phyloP scores from a whole-genome alignment of 345 rosid genomes.

The Hevea brasiliensis region DNA sequence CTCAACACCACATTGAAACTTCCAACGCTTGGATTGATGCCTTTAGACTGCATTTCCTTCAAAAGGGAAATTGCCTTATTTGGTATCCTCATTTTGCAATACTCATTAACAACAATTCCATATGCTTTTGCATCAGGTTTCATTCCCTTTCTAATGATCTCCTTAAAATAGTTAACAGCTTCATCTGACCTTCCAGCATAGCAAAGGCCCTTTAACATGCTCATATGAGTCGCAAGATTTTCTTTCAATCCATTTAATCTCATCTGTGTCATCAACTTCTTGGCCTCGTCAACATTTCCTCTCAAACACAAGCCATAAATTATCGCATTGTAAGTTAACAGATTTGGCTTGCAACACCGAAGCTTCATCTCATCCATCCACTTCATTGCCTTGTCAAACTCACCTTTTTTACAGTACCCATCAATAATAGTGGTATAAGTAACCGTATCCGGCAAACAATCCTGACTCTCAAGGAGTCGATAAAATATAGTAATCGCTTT shows the following conservation, averaged over 20 bases:
- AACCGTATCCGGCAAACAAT: constrained; percentile 33
- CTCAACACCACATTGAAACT: constrained; percentile 35
- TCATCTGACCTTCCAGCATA: constrained; percentile 25
- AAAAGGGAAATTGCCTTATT: constrained; percentile 28
- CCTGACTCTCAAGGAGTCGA: constrained; percentile 15
- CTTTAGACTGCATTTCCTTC: constrained; percentile 30
- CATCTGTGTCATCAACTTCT: constrained; percentile 37
- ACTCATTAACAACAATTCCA: constrained; percentile 28
- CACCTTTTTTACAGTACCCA: constrained; percentile 44
- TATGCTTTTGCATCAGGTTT: constrained; percentile 31
- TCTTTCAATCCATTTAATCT: constrained; percentile 41
- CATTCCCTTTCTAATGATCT: constrained; percentile 24
- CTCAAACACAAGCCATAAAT: constrained; percentile 41
- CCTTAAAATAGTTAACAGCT: constrained; percentile 32
- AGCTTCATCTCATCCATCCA: constrained; percentile 32
- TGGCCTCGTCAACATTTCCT: constrained; percentile 39
- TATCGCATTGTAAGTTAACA: constrained; percentile 43
- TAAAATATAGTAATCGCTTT: constrained; percentile 21
- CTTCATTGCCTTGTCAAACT: constrained; percentile 37
- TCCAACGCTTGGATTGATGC: constrained; percentile 21
- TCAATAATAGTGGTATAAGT: constrained; percentile 43
- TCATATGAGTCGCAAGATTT: constrained; percentile 32
- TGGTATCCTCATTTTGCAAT: constrained; percentile 34
- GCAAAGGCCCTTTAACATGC: constrained; percentile 40
- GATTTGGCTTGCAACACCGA: constrained; percentile 32